phyloP scores from a whole-genome alignment of 164 flowering plant species.

The Amborella trichopoda region DNA sequence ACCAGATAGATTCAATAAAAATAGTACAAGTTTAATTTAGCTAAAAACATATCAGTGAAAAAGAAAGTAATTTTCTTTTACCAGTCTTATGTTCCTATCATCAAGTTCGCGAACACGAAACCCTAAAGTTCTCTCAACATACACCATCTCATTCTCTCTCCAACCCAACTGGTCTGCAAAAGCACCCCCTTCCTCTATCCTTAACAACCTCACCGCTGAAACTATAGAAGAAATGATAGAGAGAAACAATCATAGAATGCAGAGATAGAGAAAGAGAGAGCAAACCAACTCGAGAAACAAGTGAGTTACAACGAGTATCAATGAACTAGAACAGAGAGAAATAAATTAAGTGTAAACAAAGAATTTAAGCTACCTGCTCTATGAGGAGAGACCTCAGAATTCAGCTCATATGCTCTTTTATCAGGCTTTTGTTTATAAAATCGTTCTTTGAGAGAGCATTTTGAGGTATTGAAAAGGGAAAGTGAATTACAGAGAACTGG shows the following conservation, averaged over 20 bases:
- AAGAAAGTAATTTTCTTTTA: conserved; percentile 12
- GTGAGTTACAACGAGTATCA: neutral
- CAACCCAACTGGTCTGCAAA: conserved; percentile 85
- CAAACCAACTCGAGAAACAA: too few relatives aligned
- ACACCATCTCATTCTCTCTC: conserved; percentile 78
- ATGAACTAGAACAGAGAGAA: neutral
- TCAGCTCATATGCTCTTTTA: too few relatives aligned
- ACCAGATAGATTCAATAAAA: too few relatives aligned
- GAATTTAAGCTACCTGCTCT: conserved; percentile 51
- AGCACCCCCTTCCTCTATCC: conserved; percentile 86
- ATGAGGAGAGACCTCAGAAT: conserved; percentile 77
- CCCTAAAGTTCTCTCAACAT: conserved; percentile 79
- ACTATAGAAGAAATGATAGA: conserved; percentile 17
- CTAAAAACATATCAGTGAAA: neutral
- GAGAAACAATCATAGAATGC: neutral
- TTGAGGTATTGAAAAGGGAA: too few relatives aligned
- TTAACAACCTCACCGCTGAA: conserved; percentile 82
- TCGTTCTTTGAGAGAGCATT: too few relatives aligned
- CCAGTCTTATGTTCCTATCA: conserved; percentile 81
- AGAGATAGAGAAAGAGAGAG: too few relatives aligned
- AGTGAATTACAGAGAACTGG: too few relatives aligned
- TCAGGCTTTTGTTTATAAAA: too few relatives aligned
- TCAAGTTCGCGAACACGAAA: conserved; percentile 68
- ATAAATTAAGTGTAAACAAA: too few relatives aligned
- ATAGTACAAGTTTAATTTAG: too few relatives aligned